Evolutionary conservation across 1,284 basidiomycete genomes (phyloP).

Genomic region (Fomitopsis pinicola): DNA sequence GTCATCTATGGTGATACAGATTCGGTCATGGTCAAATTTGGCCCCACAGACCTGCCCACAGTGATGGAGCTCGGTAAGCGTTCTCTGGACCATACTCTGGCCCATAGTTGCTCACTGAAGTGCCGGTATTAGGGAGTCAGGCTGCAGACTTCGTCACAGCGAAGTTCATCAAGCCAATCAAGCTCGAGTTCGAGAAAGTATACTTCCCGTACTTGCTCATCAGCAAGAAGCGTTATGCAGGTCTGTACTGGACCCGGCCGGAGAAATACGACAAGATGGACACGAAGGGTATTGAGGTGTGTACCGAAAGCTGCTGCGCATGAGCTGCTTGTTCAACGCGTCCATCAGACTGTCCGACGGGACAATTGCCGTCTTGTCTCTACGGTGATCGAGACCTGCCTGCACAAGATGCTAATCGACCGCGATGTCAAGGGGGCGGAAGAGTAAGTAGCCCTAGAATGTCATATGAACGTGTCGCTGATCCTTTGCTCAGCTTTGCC

Average conservation of each 20-base stretch:
- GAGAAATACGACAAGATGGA: conserved; percentile 99
- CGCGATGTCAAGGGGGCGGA: conserved; percentile 90
- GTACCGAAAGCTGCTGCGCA: conserved; percentile 17
- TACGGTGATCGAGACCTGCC: conserved; percentile 93
- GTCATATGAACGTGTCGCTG: not conserved
- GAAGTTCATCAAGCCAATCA: conserved; percentile 93
- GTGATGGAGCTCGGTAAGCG: conserved; percentile 83
- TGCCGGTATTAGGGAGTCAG: conserved; percentile 65
- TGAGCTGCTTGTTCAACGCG: conserved; percentile 3
- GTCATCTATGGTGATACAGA: conserved; percentile 98
- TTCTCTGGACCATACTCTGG: conserved; percentile 12
- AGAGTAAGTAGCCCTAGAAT: conserved; percentile 50
- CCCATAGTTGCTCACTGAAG: not conserved
- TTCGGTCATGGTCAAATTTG: conserved; percentile 97
- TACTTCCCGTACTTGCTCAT: conserved; percentile 97
- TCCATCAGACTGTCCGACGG: conserved; percentile 81
- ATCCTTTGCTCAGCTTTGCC: conserved; percentile 59
- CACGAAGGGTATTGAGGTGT: conserved; percentile 94
- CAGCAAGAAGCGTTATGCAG: conserved; percentile 96
- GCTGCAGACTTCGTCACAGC: conserved; percentile 91
- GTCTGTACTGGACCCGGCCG: conserved; percentile 90
- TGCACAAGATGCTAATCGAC: conserved; percentile 95
- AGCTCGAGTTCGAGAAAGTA: conserved; percentile 97
- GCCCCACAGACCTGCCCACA: conserved; percentile 76
- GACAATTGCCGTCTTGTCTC: conserved; percentile 96